Evolutionary conservation across 2,329 filamentous ascomycete genomes (phyloP).

Genomic region (Penicillium sp.): DNA sequence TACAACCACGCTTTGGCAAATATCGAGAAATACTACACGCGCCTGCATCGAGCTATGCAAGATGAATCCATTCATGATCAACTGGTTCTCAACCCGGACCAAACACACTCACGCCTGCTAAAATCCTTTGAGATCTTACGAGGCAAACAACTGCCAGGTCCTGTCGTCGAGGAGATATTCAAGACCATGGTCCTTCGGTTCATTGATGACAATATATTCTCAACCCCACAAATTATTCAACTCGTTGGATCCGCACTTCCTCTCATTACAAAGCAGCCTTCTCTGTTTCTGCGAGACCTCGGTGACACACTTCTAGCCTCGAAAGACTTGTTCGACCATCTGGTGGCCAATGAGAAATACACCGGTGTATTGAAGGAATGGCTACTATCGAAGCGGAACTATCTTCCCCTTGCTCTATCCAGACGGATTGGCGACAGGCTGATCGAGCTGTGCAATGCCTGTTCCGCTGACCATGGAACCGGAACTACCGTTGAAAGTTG

Average conservation of each 20-base stretch:
- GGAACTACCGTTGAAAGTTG: neutral
- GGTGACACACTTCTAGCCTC: neutral
- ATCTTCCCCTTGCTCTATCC: slow-evolving; percentile 1
- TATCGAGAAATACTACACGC: slow-evolving; percentile 10
- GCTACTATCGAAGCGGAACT: slow-evolving; percentile 8
- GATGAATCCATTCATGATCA: slow-evolving; percentile 6
- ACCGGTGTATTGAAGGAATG: slow-evolving; percentile 6
- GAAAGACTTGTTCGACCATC: slow-evolving; percentile 6
- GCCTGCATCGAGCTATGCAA: slow-evolving; percentile 5
- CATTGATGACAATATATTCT: slow-evolving; percentile 5
- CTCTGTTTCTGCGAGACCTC: slow-evolving; percentile 2
- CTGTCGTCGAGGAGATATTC: slow-evolving; percentile 9
- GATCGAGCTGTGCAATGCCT: slow-evolving; percentile 8
- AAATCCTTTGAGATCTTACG: slow-evolving; percentile 9
- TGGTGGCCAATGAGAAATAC: slow-evolving; percentile 10
- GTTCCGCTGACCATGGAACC: slow-evolving; percentile 11
- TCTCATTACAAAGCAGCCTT: slow-evolving; percentile 2
- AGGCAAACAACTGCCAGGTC: neutral
- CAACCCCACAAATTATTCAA: slow-evolving; percentile 1
- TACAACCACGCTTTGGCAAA: slow-evolving; percentile 9
- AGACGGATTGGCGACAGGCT: slow-evolving; percentile 4
- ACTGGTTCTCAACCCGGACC: slow-evolving; percentile 5
- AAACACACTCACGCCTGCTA: slow-evolving; percentile 12
- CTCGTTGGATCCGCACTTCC: slow-evolving; percentile 13
- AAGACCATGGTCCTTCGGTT: slow-evolving; percentile 9